phyloP scores from a whole-genome alignment of 805 yeast genomes.

The Ogataea methylovora region DNA sequence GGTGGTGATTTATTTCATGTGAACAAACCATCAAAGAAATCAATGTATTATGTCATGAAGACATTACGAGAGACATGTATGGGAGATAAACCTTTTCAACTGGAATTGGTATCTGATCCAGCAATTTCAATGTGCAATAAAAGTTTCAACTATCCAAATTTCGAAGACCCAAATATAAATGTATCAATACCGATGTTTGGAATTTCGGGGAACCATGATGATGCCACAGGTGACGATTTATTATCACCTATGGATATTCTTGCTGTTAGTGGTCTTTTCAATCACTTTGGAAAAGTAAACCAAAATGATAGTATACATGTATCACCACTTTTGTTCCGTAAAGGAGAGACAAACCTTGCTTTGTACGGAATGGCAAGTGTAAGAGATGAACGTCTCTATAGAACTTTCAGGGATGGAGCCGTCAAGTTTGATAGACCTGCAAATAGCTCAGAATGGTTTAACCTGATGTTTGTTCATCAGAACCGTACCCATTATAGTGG shows the following conservation, averaged over 20 bases:
- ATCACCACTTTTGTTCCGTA: slow-evolving; percentile 71
- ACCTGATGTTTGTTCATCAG: slow-evolving; percentile 82
- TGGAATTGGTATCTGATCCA: slow-evolving; percentile 80
- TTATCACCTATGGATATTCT: slow-evolving; percentile 83
- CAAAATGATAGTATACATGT: slow-evolving; percentile 70
- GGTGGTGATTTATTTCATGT: slow-evolving; percentile 91
- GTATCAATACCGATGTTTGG: slow-evolving; percentile 87
- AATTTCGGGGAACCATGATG: slow-evolving; percentile 95
- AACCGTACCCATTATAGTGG: slow-evolving; percentile 78
- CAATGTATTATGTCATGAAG: slow-evolving; percentile 76
- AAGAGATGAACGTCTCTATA: slow-evolving; percentile 79
- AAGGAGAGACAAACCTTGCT: slow-evolving; percentile 77
- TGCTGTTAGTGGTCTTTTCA: slow-evolving; percentile 72
- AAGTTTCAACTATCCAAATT: slow-evolving; percentile 67
- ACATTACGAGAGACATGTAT: slow-evolving; percentile 64
- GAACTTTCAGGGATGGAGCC: slow-evolving; percentile 73
- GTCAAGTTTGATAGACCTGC: slow-evolving; percentile 74
- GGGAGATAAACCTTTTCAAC: slow-evolving; percentile 82
- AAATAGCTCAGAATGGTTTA: slow-evolving; percentile 66
- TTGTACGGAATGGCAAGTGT: slow-evolving; percentile 85
- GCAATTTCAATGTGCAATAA: slow-evolving; percentile 46
- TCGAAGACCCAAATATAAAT: slow-evolving; percentile 85
- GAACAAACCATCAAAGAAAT: slow-evolving; percentile 81
- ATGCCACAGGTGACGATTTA: slow-evolving; percentile 80
- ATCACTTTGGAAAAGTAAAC: slow-evolving; percentile 80